Evolutionary conservation across 805 yeast species (phyloP), one percentile per base, ranked within the genome.

Genomic region (Ogataea pilisensis): DNA sequence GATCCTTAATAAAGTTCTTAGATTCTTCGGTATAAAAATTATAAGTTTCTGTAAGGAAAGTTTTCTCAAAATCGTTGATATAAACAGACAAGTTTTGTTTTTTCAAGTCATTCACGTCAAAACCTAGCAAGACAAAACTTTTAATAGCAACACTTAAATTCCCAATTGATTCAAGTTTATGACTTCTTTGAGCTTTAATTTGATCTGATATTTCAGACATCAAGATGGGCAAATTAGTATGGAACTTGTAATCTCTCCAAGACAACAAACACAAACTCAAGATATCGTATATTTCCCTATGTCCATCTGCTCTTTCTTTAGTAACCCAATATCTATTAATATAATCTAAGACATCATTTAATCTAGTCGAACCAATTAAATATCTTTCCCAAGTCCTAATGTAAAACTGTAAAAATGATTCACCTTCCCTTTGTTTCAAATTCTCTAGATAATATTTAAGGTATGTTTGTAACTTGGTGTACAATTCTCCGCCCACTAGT

Each of bases 321-420:
- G 85, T 85, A 33, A 95, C 96, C 99, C 99, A 93, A 65, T 91
- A 93, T 46, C 98, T 76, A 64, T 93, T 93, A 76, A 93, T 80
- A 64, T 93, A 93, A 61, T 91, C 96, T 56, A 93, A 86, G 5
- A 95, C 90, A 60, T 95, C 93, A 61, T 88, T 89, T 60, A 93
- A 66, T 63, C 87, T 85, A 13, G 89, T 85, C 1, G 98, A 95
- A 21, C 98, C 98, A 39, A 87, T 80, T 18, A 95, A 79, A 60
- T 76, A 93, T 45, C 98, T 76, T 48, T 80, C 80, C 96, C 98
- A 95, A 49, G 83, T 78, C 56, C 80, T 73, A 34, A 87, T 95
- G 55, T 93, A 93, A 57, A 85, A 87, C 45, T 81, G 84, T 41
- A 90, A 68, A 53, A 88, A 84, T 2, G 82, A 66, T 52, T 87